phyloP scores from a whole-genome alignment of 345 rosid species.

The Cardamine occulta region DNA sequence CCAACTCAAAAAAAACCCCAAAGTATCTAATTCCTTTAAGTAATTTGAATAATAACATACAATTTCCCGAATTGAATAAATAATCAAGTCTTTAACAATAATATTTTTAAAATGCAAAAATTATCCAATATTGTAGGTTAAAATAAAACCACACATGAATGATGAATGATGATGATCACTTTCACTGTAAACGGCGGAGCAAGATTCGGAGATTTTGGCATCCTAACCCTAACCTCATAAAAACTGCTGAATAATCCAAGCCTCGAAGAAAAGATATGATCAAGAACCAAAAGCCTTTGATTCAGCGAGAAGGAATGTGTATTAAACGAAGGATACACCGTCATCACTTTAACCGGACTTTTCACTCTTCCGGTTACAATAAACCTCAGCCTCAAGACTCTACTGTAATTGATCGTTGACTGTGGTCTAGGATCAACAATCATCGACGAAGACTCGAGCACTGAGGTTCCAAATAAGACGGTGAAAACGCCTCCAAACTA shows the following conservation, averaged over 20 bases:
- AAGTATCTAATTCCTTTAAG: too few species aligned
- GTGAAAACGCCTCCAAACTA: constrained; percentile 62
- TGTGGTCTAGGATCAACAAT: constrained; percentile 42
- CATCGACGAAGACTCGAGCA: constrained; percentile 43
- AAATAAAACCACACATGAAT: background rate
- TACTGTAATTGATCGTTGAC: constrained; percentile 43
- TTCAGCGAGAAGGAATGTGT: constrained; percentile 69
- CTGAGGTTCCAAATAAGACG: constrained; percentile 52
- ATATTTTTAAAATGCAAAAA: background rate
- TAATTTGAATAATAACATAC: too few species aligned
- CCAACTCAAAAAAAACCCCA: too few species aligned
- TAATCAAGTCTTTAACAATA: background rate
- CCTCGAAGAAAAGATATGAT: constrained; percentile 4
- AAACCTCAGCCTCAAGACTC: constrained; percentile 46
- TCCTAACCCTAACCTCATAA: constrained; percentile 49
- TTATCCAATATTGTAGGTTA: constrained; percentile 1
- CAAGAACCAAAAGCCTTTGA: constrained; percentile 63
- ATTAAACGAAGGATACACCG: constrained; percentile 61
- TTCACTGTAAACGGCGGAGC: constrained; percentile 58
- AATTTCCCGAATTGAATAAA: too few species aligned
- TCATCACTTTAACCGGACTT: constrained; percentile 43
- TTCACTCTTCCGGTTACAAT: constrained; percentile 38
- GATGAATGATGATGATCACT: background rate
- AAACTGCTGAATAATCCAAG: background rate
- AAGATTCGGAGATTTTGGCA: constrained; percentile 49